Percentiles rank a stretch among this genome's conserved stretches.
phyloP scores from a whole-genome alignment of 2,329 filamentous ascomycete genomes.

The Niveomyces coronatus region DNA sequence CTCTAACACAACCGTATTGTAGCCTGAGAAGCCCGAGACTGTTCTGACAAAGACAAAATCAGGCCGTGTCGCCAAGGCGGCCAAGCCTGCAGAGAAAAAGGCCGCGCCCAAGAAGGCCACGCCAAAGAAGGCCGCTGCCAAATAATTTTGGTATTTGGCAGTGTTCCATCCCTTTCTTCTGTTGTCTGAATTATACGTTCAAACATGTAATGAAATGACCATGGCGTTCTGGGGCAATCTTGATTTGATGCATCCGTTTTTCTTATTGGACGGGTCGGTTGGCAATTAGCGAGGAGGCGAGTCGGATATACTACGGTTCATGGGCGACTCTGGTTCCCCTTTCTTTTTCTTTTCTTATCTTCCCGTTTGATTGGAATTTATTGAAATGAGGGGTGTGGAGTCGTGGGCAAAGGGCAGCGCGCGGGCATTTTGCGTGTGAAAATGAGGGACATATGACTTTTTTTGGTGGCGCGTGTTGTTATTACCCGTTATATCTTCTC shows the following conservation, averaged over 20 bases:
- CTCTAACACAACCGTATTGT: no score
- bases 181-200: constrained; percentile 1
- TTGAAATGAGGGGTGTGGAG: neutral
- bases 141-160: no score
- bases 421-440: no score
- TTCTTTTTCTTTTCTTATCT: neutral
- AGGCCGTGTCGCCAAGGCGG: constrained; percentile 68
- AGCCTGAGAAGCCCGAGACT: constrained; percentile 52
- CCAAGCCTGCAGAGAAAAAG: constrained; percentile 38
- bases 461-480: constrained; percentile 1
- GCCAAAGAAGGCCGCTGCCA: constrained; percentile 32
- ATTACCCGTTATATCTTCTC: neutral
- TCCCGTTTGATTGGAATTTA: neutral
- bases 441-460: constrained; percentile 1
- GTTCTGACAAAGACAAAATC: constrained; percentile 75
- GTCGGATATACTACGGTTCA: constrained; percentile 1
- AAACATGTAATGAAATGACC: constrained; percentile 15
- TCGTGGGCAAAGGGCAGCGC: constrained; percentile 4
- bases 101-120: constrained; percentile 33
- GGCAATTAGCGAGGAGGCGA: neutral
- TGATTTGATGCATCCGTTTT: constrained; percentile 3
- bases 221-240: constrained; percentile 17
- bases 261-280: constrained; percentile 4
- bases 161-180: no score
- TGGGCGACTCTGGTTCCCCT: constrained; percentile 1